Base-by-base conservation (phyloP, 768 basidiomycete genomes). In the Zangia roseola region DNA sequence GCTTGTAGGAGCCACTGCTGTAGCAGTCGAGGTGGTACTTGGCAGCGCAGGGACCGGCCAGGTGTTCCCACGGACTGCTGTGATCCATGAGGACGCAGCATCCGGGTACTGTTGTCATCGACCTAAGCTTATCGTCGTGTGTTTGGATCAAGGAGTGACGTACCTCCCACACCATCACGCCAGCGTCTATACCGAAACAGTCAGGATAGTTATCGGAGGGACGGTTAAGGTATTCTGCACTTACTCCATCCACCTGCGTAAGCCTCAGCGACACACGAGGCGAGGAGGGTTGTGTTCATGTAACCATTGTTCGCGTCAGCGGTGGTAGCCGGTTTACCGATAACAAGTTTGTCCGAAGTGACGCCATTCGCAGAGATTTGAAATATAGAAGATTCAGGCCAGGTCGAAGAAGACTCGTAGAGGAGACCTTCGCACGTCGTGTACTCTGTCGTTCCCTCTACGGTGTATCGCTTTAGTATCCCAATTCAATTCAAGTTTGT, bases 271-370 rank as follows among this genome's bases (percentile, higher is more conserved):
- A 87, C 68, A 63, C 88, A 91, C 10, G 64, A 64, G 1, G 81
- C 77, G 14, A 90, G 71, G 4, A 74, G 75, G 3, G 73, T 65
- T 5, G 82, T 71, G 28, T 71, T 69, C 69, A 88, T 84, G 49
- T 71, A 77, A 14, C 71, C 82, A 51, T 79, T 83, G 52, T 53
- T 74, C 4, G 83, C 82, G 36, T 81, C 78, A 10, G 66, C 49
- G 1, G 56, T 59, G 0, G 73, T 46, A 5, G 80, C 81, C 6
- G 86, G 86, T 65, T 88, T 89, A 7, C 87, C 87, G 57, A 90
- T 84, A 46, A 88, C 82, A 42, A 89, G 72, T 67, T 88, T 88
- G 60, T 76, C 66, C 31, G 83, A 63, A 6, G 75, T 64, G 8
- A 88, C 77, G n/a, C 82, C 84, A 50, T 68, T 77, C 1, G 75